phyloP scores from a whole-genome alignment of 306 rosid genomes.

The Vicia villosa region DNA sequence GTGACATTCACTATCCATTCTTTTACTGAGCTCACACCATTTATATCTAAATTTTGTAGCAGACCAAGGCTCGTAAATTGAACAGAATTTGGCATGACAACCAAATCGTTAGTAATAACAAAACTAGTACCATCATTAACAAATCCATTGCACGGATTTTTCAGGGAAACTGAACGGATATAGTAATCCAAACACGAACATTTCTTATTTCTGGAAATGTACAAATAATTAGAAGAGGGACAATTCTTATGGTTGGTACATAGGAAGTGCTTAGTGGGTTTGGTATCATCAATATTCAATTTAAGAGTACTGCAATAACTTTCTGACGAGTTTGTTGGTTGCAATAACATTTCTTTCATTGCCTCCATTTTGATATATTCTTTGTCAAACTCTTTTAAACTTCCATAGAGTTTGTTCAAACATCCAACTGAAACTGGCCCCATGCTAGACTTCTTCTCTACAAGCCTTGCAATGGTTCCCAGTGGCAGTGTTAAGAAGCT shows the following conservation, averaged over 20 bases:
- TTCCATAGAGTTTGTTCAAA: not conserved
- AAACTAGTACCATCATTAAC: not conserved
- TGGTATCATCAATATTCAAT: not conserved
- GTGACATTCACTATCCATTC: not conserved
- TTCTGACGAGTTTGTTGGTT: not conserved
- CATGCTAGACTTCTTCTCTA: not conserved
- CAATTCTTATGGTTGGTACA: not conserved
- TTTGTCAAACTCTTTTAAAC: not conserved
- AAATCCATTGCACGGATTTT: slow-evolving; percentile 12
- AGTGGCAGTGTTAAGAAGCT: not conserved
- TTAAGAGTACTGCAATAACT: not conserved
- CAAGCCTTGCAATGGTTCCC: not conserved
- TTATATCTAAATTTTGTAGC: not conserved
- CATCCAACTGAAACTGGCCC: not conserved
- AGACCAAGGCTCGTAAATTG: not conserved
- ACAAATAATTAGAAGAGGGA: not conserved
- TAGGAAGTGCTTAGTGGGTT: not conserved
- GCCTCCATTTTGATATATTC: not conserved
- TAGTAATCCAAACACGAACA: not conserved
- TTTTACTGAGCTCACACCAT: not conserved
- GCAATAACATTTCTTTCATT: not conserved
- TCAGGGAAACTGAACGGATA: not conserved
- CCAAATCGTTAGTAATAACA: not conserved
- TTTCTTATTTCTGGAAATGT: not conserved
- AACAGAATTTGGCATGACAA: not conserved